These are phyloP conservation scores for Acaromyces ingoldii DNA, from an alignment of 1,284 basidiomycete species.

Conservation along the genomic window DNA sequence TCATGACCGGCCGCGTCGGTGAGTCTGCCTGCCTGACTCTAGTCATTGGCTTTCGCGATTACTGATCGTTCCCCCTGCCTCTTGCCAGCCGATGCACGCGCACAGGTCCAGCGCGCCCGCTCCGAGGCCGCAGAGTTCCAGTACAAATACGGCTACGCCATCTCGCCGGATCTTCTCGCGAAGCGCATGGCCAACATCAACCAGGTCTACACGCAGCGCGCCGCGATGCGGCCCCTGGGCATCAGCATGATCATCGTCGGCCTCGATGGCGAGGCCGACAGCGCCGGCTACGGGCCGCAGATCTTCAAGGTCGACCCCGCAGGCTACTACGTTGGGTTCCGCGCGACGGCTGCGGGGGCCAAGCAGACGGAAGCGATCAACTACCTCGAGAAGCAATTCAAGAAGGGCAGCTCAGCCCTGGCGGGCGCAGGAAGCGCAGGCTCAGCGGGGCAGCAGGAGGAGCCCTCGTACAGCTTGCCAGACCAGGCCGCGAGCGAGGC, in stretches of 20 bases:
- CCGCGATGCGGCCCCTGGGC: constrained; percentile 93
- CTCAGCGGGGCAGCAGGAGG: background rate
- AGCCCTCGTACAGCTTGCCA: constrained; percentile 4
- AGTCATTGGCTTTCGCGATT: background rate
- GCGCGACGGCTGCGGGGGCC: constrained; percentile 90
- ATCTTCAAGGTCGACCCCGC: constrained; percentile 98
- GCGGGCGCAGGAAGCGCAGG: constrained; percentile 8
- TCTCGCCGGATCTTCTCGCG: constrained; percentile 89
- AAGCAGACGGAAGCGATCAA: constrained; percentile 99
- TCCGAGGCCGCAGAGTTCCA: constrained; percentile 89
- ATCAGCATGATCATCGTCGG: constrained; percentile 97
- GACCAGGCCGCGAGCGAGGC: constrained; percentile 38
- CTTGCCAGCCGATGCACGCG: constrained; percentile 56
- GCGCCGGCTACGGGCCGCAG: constrained; percentile 63
- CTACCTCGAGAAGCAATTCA: constrained; percentile 94
- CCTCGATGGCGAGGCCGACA: constrained; percentile 70
- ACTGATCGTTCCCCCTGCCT: background rate
- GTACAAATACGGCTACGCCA: constrained; percentile 94
- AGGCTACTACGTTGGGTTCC: constrained; percentile 96
- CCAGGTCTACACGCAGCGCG: constrained; percentile 96
- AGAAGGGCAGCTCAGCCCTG: constrained; percentile 61
- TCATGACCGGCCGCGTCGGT: constrained; percentile 95
- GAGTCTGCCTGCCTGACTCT: constrained; percentile 28
- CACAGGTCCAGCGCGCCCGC: constrained; percentile 83
- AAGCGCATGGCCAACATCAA: constrained; percentile 96